These are phyloP conservation scores for Vitis rupestris DNA, from an alignment of 164 flowering plant genomes.

Conservation along the genomic window DNA sequence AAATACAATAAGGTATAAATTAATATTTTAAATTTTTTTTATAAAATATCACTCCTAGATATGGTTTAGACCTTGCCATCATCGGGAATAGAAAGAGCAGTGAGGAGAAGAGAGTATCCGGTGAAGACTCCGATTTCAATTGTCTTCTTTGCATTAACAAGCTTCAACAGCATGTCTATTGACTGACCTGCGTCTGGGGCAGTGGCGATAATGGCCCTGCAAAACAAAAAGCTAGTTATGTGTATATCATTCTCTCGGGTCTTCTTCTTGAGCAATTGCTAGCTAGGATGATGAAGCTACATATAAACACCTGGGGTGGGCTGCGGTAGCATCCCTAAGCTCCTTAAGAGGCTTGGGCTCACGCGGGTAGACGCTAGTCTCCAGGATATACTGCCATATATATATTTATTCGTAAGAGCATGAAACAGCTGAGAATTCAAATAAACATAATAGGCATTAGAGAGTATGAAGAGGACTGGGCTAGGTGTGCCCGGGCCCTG, in stretches of 20 bases:
- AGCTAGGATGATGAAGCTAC: too few relatives aligned
- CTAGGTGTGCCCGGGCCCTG: too few relatives aligned
- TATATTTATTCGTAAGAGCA: background rate
- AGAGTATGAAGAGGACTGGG: background rate
- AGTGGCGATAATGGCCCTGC: background rate
- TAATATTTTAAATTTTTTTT: too few relatives aligned
- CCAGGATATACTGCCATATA: slow-evolving; percentile 40
- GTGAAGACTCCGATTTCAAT: slow-evolving; percentile 64
- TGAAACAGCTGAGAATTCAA: background rate
- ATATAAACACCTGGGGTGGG: slow-evolving; percentile 32
- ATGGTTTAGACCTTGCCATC: slow-evolving; percentile 34
- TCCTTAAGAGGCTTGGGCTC: slow-evolving; percentile 43
- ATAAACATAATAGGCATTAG: background rate
- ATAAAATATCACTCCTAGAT: too few relatives aligned
- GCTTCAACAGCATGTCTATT: slow-evolving; percentile 43
- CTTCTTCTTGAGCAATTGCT: too few relatives aligned
- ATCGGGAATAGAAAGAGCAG: slow-evolving; percentile 50
- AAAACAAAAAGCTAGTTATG: too few relatives aligned
- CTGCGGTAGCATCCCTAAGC: slow-evolving; percentile 29
- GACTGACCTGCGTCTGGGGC: slow-evolving; percentile 49
- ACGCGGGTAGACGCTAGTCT: slow-evolving; percentile 52
- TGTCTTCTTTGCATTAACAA: slow-evolving; percentile 49
- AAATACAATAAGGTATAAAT: too few relatives aligned
- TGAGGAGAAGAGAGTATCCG: slow-evolving; percentile 56
- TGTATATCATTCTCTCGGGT: too few relatives aligned